Evolutionary conservation across 2,329 filamentous ascomycete genomes (phyloP), one percentile per base, ranked within the genome.

Genomic region (Incumbomyces delicatus): DNA sequence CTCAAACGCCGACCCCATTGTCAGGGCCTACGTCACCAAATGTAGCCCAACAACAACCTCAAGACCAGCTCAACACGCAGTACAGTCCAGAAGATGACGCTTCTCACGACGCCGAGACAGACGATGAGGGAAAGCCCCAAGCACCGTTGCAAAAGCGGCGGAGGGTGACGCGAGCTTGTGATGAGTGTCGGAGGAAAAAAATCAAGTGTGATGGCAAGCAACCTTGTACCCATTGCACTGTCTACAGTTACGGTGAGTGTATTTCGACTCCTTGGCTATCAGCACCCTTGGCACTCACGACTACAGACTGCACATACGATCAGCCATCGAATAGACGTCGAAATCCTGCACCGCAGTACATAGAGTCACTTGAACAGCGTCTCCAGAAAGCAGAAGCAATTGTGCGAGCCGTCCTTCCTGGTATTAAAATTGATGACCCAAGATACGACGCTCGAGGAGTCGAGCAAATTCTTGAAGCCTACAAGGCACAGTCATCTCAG

Each of bases 141-240:
- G 61, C 64, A 44, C 83, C 83, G 12, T 72, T 85, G 49, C 85
- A 88, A 61, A 89, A 90, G 63, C 75, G 85, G 51, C 75, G 85
- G 46, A 75, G 86, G 60, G 85, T 90, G 37, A 89, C 85, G 16
- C 75, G 86, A 57, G 85, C 85, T 34, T 90, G 85, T 65, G 85
- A 88, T 58, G 83, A 89, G 64, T 90, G 85, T 61, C 77, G 85
- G 48, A 76, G 85, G 56, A 90, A 90, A 64, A 90, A 90, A 66
- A 90, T 90, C 60, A 90, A 89, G 63, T 90, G 56, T 50, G 55
- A 57, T 44, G 55, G 55, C 56, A 87, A 88, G 64, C 85, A 89
- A 62, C 86, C 86, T 8, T 92, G 86, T 66, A 95, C 89, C 0
- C 92, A 96, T 66, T 98, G 92, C 65, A 94, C 89, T 10, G 88